Evolutionary conservation across 768 basidiomycete species (phyloP), one percentile per base, ranked within the genome.

Genomic region (Russula foetens): DNA sequence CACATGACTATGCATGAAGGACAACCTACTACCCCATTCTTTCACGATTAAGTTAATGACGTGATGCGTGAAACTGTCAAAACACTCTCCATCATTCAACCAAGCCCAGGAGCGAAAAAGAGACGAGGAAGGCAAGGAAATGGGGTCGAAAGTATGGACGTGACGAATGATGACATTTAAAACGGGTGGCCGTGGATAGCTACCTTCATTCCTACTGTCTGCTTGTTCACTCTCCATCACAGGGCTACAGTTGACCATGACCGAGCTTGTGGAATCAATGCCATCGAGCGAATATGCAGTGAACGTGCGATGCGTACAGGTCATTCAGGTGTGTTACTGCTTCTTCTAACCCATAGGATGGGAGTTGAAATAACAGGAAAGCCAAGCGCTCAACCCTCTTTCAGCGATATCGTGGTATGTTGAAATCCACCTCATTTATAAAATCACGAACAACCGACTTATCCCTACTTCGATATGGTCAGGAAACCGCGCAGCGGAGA

Each of bases 401-500:
- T 46, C 38, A 28, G 41, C 28, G 55, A 61, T 56, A 56, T 61
- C 28, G 60, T 61, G 60, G 60, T 61, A 56, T n/a, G 50, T 21
- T 49, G 29, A 38, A 57, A 24, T 1, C 19, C n/a, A 3, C 3
- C 23, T 29, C 7, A 1, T 17, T 17, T n/a, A 35, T 2, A 7
- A 7, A 11, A n/a, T 29, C 49, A 14, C 9, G 24, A 44, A 26
- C 24, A 31, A n/a, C 17, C 12, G 29, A 31, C 24, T 6, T 9
- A 23, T n/a, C 19, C 31, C 19, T 15, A 11, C 8, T 43, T 33
- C 7, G 14, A 1, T 11, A 23, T 38, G 39, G 29, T 23, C n/a
- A 61, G 60, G 60, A 61, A 45, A 61, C 60, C 21, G 60, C 60
- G 8, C 60, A 56, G 44, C 39, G 55, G 28, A 44, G 60, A 21